Conservation (phyloP, 179 eudicot species). For the Nepenthes alata region DNA sequence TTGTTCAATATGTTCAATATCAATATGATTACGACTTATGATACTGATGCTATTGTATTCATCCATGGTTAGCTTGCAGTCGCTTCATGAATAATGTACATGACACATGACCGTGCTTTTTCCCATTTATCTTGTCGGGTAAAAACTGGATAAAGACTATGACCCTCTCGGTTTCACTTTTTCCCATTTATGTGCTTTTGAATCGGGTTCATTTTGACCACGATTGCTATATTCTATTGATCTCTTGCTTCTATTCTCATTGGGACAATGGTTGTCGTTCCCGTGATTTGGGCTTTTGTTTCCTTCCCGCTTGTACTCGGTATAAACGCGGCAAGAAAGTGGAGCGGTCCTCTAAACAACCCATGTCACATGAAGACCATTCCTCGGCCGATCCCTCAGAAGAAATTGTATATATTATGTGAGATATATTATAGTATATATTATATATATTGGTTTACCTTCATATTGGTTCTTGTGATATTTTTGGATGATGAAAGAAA, state of each 20-base stretch:
- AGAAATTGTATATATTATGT: conserved; percentile 53
- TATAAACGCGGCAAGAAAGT: conserved; percentile 52
- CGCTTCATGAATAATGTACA: too few species aligned
- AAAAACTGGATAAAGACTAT: conserved; percentile 52
- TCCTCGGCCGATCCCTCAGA: conserved; percentile 91
- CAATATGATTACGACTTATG: too few species aligned
- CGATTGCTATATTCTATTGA: conserved; percentile 53
- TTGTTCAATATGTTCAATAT: too few species aligned
- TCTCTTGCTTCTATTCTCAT: conserved; percentile 61
- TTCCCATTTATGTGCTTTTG: conserved; percentile 60
- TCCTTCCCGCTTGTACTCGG: conserved; percentile 64
- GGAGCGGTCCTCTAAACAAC: conserved; percentile 78
- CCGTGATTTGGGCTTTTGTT: conserved; percentile 52
- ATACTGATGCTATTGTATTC: too few species aligned
- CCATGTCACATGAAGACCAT: conserved; percentile 97
- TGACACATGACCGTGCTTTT: too few species aligned
- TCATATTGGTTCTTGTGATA: too few species aligned
- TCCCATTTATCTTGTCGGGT: conserved; percentile 17
- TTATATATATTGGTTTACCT: too few species aligned
- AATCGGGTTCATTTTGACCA: conserved; percentile 44
- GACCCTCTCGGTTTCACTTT: conserved; percentile 51
- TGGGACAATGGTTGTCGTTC: conserved; percentile 53
- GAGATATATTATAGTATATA: too few species aligned
- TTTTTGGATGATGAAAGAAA: too few species aligned
- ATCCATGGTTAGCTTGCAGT: too few species aligned